Percentiles rank a stretch among this genome's conserved stretches.
These are phyloP conservation scores for Mortierella sp. DNA, from an alignment of 371 early-diverging fungal species.

Conservation along the genomic window DNA sequence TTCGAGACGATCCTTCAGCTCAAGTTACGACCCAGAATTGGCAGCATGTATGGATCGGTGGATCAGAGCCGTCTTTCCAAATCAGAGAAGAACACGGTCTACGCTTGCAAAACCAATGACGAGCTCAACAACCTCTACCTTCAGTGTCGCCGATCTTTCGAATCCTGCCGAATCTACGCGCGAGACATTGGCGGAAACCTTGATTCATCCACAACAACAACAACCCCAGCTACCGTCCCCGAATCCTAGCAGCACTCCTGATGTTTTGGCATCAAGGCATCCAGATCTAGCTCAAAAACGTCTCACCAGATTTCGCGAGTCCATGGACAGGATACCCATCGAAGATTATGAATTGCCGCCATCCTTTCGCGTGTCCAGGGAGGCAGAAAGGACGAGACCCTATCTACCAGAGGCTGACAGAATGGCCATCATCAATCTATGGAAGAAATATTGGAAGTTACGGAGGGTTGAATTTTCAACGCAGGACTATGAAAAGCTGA, in stretches of 20 bases:
- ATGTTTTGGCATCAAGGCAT: background rate
- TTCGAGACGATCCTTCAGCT: background rate
- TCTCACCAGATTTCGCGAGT: slow-evolving; percentile 1
- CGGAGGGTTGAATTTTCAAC: too few relatives aligned
- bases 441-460: slow-evolving; percentile 20
- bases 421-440: slow-evolving; percentile 6
- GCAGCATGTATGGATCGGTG: slow-evolving; percentile 48
- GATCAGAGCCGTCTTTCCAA: slow-evolving; percentile 20
- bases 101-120: slow-evolving; percentile 25
- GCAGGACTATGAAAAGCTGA: slow-evolving; percentile 27
- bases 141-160: slow-evolving; percentile 9
- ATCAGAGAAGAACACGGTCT: slow-evolving; percentile 19
- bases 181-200: background rate
- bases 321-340: slow-evolving; percentile 6
- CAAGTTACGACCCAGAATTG: slow-evolving; percentile 35
- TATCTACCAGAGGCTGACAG: background rate
- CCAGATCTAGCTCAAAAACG: background rate
- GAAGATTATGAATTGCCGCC: slow-evolving; percentile 7
- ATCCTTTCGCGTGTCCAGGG: slow-evolving; percentile 11
- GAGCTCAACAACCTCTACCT: slow-evolving; percentile 9
- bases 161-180: background rate
- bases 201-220: background rate
- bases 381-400: slow-evolving; percentile 3
- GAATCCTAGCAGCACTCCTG: background rate
- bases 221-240: background rate